phyloP scores from a whole-genome alignment of 176 grass and related monocot species.

The Musa itinerans region DNA sequence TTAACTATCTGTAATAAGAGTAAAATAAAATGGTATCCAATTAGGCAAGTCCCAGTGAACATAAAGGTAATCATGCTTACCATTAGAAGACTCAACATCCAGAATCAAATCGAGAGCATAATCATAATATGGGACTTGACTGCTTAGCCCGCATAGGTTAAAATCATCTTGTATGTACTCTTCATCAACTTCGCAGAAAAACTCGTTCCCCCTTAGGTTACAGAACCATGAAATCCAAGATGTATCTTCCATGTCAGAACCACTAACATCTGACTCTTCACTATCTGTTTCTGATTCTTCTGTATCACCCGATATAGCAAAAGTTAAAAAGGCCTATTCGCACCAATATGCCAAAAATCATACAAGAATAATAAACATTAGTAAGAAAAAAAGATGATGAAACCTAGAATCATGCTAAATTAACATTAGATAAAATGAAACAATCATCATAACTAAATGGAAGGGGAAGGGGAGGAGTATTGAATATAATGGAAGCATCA shows the following conservation, averaged over 20 bases:
- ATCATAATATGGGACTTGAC: conserved; percentile 74
- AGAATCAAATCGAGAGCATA: conserved; percentile 83
- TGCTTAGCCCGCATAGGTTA: conserved; percentile 63
- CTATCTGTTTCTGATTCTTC: conserved; percentile 56
- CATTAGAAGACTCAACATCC: conserved; percentile 70
- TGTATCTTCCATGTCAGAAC: conserved; percentile 58
- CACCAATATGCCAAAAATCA: too few relatives aligned
- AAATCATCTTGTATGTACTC: conserved; percentile 87
- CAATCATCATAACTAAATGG: too few relatives aligned
- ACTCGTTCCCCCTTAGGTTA: conserved; percentile 65
- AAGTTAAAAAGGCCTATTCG: not conserved
- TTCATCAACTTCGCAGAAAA: conserved; percentile 79
- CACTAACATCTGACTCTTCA: conserved; percentile 70
- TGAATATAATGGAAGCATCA: too few relatives aligned
- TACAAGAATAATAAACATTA: too few relatives aligned
- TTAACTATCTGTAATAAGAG: not conserved
- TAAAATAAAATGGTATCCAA: not conserved
- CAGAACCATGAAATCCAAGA: conserved; percentile 93
- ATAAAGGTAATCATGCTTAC: conserved; percentile 20
- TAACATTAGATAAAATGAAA: too few relatives aligned
- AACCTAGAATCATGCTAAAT: too few relatives aligned
- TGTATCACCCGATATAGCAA: conserved; percentile 9
- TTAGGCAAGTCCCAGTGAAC: not conserved
- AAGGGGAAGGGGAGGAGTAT: too few relatives aligned
- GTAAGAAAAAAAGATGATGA: too few relatives aligned